Evolutionary conservation across 1,284 basidiomycete species (phyloP).

Genomic region (Kwoniella shivajii): DNA sequence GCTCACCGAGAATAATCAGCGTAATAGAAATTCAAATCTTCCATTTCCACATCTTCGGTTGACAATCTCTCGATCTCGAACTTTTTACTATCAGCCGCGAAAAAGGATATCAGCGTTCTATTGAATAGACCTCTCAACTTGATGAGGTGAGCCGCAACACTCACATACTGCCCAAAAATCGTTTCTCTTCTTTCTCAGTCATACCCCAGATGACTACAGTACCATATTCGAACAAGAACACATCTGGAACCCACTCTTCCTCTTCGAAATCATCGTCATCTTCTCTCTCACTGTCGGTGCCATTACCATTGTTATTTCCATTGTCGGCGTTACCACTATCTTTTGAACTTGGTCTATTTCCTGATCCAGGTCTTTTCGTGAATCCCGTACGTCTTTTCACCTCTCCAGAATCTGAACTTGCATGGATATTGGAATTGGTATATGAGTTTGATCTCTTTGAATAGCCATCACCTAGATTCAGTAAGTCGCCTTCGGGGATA

Average conservation of each 20-base stretch:
- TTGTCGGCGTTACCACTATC: slow-evolving; percentile 59
- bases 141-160: slow-evolving; percentile 45
- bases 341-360: slow-evolving; percentile 55
- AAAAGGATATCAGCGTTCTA: no score
- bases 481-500: slow-evolving; percentile 48
- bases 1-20: slow-evolving; percentile 89
- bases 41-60: slow-evolving; percentile 84
- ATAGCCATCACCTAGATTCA: slow-evolving; percentile 41
- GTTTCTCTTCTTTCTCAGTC: slow-evolving; percentile 86
- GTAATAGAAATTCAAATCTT: slow-evolving; percentile 96
- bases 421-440: slow-evolving; percentile 10
- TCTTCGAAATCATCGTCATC: slow-evolving; percentile 60
- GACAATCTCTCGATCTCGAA: slow-evolving; percentile 90
- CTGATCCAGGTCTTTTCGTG: slow-evolving; percentile 52
- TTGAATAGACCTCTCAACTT: no score
- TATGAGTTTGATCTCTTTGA: neutral
- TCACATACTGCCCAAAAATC: slow-evolving; percentile 83
- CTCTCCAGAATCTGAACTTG: slow-evolving; percentile 13
- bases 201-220: slow-evolving; percentile 94
- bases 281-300: slow-evolving; percentile 42
- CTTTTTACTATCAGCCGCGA: slow-evolving; percentile 64
- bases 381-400: slow-evolving; percentile 47
- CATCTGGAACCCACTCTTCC: slow-evolving; percentile 69
- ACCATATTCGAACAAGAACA: slow-evolving; percentile 92
- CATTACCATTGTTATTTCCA: slow-evolving; percentile 53